These are phyloP conservation scores for Zoysia japonica DNA, from an alignment of 176 grass and related monocot genomes.

Conservation along the genomic window DNA sequence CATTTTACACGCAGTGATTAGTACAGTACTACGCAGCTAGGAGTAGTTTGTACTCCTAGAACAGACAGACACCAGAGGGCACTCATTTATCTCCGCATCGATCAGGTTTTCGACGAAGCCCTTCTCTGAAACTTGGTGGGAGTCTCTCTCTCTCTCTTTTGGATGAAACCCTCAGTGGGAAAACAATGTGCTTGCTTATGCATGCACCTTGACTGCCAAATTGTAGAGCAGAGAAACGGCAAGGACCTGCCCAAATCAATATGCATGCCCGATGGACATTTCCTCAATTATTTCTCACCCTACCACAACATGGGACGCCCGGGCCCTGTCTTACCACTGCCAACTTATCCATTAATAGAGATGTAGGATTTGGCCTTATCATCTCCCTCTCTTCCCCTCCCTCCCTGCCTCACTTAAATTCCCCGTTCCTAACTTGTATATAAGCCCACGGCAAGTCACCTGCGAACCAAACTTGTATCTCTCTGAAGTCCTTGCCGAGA, in stretches of 20 bases:
- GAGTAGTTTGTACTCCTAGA: too few relatives aligned
- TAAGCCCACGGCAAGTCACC: conserved; percentile 41
- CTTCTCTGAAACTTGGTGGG: too few relatives aligned
- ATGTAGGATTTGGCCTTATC: conserved; percentile 47
- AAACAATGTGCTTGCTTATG: not conserved
- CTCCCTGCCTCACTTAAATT: not conserved
- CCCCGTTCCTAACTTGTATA: conserved; percentile 41
- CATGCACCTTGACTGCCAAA: conserved; percentile 21
- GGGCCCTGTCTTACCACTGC: conserved; percentile 46
- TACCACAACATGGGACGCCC: conserved; percentile 30
- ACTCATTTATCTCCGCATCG: too few relatives aligned
- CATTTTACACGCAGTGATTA: not conserved
- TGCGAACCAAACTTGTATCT: conserved; percentile 14
- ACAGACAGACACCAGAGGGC: too few relatives aligned
- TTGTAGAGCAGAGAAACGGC: conserved; percentile 4
- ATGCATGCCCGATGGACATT: conserved; percentile 20
- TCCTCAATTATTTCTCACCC: conserved; percentile 35
- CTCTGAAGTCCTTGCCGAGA: conserved; percentile 33
- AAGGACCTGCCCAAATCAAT: conserved; percentile 20
- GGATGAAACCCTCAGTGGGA: not conserved
- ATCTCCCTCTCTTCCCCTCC: conserved; percentile 1
- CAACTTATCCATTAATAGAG: conserved; percentile 50
- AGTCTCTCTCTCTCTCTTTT: too few relatives aligned
- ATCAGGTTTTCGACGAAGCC: too few relatives aligned
- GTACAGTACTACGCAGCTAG: too few relatives aligned